These are phyloP conservation scores for Colletotrichum tropicicola DNA, from an alignment of 2,329 filamentous ascomycete genomes.

Conservation along the genomic window DNA sequence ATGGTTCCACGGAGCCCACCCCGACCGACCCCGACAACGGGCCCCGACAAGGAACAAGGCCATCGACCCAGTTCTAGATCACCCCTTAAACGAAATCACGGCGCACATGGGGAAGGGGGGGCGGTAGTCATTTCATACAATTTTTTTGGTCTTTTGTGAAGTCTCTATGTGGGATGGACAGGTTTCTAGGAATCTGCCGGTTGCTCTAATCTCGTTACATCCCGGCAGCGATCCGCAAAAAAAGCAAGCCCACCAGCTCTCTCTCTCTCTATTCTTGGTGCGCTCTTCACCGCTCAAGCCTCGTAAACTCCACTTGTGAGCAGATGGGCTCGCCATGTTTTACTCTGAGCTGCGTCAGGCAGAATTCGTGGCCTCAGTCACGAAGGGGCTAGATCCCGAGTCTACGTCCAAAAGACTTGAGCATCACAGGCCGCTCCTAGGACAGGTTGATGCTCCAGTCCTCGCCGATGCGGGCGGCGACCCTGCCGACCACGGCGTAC, in stretches of 20 bases:
- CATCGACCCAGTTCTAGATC: background rate
- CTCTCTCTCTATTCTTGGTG: constrained; percentile 7
- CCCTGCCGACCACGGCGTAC: constrained; percentile 61
- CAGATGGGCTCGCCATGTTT: too few species aligned
- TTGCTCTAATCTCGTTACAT: background rate
- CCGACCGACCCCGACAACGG: background rate
- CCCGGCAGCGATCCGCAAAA: constrained; percentile 9
- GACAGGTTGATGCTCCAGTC: constrained; percentile 59
- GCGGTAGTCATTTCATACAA: background rate
- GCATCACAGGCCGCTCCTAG: constrained; percentile 17
- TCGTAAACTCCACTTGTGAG: too few species aligned
- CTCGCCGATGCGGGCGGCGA: constrained; percentile 60
- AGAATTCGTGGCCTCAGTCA: background rate
- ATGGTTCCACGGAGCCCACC: constrained; percentile 15
- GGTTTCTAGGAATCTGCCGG: background rate
- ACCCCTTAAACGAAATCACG: constrained; percentile 9
- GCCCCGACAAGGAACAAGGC: background rate
- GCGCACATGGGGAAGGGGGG: background rate
- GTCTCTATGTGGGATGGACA: background rate
- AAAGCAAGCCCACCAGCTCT: background rate
- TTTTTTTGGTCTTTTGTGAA: background rate
- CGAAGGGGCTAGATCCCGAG: background rate
- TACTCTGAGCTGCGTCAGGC: background rate
- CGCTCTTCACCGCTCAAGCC: background rate
- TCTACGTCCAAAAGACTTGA: background rate